These are phyloP conservation scores for Xylaria hypoxylon DNA, from an alignment of 2,329 filamentous ascomycete genomes.

Conservation along the genomic window DNA sequence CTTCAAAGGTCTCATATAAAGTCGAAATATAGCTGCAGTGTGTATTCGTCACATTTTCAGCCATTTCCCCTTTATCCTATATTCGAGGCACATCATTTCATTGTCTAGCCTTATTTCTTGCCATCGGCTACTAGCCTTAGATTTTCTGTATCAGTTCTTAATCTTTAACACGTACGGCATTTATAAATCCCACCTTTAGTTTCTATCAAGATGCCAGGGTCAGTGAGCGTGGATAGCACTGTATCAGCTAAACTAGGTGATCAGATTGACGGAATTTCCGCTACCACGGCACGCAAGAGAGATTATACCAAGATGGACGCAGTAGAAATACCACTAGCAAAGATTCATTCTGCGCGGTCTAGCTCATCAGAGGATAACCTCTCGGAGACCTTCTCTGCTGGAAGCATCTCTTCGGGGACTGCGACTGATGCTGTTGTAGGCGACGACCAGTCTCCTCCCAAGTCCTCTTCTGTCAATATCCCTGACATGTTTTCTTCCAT, in stretches of 20 bases:
- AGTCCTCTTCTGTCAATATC: constrained; percentile 31
- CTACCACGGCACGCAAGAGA: constrained; percentile 13
- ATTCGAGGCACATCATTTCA: background rate
- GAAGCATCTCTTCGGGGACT: constrained; percentile 5
- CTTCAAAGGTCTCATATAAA: no score
- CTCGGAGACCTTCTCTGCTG: constrained; percentile 17
- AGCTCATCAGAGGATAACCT: constrained; percentile 10
- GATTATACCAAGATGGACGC: constrained; percentile 7
- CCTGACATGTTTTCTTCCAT: constrained; percentile 50
- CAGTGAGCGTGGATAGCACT: no score
- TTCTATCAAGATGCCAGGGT: background rate
- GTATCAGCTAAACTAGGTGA: background rate
- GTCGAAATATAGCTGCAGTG: no score
- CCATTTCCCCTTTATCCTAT: background rate
- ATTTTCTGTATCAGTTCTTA: background rate
- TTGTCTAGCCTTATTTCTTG: background rate
- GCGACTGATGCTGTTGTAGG: background rate
- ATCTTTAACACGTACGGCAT: background rate
- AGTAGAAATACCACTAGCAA: constrained; percentile 20
- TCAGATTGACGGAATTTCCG: background rate
- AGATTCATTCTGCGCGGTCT: background rate
- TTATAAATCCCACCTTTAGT: background rate
- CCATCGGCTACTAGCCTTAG: background rate
- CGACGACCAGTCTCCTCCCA: constrained; percentile 12
- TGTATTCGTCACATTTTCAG: background rate